Evolutionary conservation across 352 stramenopile genomes (phyloP), one percentile per base, ranked within the genome.

Genomic region (Pythium oligandrum): DNA sequence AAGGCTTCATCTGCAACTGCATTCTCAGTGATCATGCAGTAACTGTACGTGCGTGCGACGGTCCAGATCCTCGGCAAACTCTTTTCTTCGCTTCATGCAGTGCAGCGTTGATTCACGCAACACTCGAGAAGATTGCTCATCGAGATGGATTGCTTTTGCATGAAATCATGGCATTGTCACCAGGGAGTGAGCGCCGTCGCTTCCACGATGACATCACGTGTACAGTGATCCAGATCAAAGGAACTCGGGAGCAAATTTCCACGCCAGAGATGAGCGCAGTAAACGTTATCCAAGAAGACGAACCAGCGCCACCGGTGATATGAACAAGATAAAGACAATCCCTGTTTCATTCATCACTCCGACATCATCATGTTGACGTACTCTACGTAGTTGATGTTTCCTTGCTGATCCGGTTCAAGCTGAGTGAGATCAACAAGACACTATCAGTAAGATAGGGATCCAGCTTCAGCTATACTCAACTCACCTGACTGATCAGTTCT

Each of bases 341-440:
- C 17, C 17, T 26, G 17, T 44, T 62, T 8, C 12, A 42, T 42
- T 42, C 12, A 12, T 61, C 80, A 90, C 67, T 93, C 77, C 10
- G 72, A 80, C 89, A 97, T 96, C 90, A 98, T 98, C 81, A 97
- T 98, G 60, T 96, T 97, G 7, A 98, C 84, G 63, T 97, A 98
- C 48, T 97, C 88, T 12, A 91, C 55, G 61, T 96, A 98, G 70
- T 98, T 96, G 62, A 98, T 94, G 59, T 96, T 83, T 17, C 90
- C 92, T 43, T 96, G 80, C 44, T 86, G 75, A 55, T 98, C 92
- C 17, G 86, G 86, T 56, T 98, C 90, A 3, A 98, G 71, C 83
- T 97, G 34, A 5, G 45, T 38, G n/a, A 49, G 6, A 17, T 30
- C 7, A 26, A 3, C 4, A 45, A 30, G 3, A 33, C 6, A 52